Percentiles rank a stretch among this genome's conserved stretches.
Conservation (phyloP, 768 basidiomycete species). For the Mycena belliarum region DNA sequence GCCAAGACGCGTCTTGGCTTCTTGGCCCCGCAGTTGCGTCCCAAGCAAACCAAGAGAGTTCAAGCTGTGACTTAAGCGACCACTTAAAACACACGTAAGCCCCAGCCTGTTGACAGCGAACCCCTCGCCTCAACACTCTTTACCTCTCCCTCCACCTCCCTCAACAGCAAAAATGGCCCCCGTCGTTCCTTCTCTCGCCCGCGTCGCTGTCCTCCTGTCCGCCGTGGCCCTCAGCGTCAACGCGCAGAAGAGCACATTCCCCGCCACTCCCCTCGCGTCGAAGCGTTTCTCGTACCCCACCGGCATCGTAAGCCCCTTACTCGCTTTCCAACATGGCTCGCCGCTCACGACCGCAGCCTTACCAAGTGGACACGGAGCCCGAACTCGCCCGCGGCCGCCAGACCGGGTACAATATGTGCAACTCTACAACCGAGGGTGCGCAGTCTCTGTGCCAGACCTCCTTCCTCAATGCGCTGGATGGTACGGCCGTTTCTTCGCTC, state of each 20-base stretch:
- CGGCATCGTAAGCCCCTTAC: slow-evolving; percentile 38
- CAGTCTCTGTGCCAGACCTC: slow-evolving; percentile 47
- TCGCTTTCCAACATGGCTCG: background rate
- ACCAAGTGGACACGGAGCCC: slow-evolving; percentile 45
- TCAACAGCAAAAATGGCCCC: slow-evolving; percentile 39
- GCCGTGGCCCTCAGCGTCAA: slow-evolving; percentile 30
- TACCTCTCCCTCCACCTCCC: background rate
- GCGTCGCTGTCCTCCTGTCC: slow-evolving; percentile 32
- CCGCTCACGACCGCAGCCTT: slow-evolving; percentile 36
- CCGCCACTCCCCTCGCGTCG: slow-evolving; percentile 45
- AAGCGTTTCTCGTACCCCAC: slow-evolving; percentile 47
- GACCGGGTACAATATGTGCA: slow-evolving; percentile 61
- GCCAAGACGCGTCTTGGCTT: too few relatives aligned
- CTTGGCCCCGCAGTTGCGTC: too few relatives aligned
- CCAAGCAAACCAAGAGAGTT: too few relatives aligned
- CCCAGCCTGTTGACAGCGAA: background rate
- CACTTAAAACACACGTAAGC: too few relatives aligned
- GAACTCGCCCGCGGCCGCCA: slow-evolving; percentile 53
- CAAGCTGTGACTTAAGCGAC: too few relatives aligned
- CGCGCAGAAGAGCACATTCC: slow-evolving; percentile 35
- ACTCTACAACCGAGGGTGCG: slow-evolving; percentile 55
- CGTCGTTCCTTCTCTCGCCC: slow-evolving; percentile 38
- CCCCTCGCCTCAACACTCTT: too few relatives aligned
- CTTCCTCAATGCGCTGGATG: slow-evolving; percentile 51
- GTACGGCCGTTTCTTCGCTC: slow-evolving; percentile 27